Evolutionary conservation across 768 basidiomycete genomes (phyloP).

Genomic region (Naganishia friedmannii): DNA sequence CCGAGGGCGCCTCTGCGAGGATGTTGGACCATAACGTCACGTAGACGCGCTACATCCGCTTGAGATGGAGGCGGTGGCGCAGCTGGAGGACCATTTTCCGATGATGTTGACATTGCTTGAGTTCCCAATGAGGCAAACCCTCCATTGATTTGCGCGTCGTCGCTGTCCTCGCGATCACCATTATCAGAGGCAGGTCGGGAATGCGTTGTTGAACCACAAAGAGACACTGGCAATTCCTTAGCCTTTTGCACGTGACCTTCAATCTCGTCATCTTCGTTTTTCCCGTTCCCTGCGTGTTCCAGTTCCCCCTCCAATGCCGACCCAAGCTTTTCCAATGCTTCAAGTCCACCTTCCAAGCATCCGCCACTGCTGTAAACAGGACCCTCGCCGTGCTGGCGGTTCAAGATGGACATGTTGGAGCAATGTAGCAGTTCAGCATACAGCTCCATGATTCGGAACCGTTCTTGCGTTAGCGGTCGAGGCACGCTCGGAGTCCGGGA

Average conservation of each 20-base stretch:
- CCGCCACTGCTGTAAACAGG: constrained; percentile 78
- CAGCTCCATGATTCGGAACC: constrained; percentile 92
- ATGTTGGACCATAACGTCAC: constrained; percentile 42
- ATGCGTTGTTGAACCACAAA: constrained; percentile 7
- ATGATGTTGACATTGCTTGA: background rate
- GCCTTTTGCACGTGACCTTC: constrained; percentile 20
- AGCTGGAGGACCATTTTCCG: background rate
- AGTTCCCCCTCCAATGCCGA: constrained; percentile 66
- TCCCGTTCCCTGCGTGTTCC: constrained; percentile 58
- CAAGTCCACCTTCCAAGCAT: constrained; percentile 78
- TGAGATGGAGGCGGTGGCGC: constrained; percentile 43
- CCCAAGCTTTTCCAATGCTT: constrained; percentile 79
- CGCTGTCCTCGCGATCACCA: background rate
- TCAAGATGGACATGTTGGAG: constrained; percentile 95
- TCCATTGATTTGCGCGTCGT: background rate
- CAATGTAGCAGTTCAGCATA: constrained; percentile 96
- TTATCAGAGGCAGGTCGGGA: background rate
- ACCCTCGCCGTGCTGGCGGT: constrained; percentile 68
- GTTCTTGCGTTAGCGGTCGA: constrained; percentile 83
- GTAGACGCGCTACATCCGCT: constrained; percentile 38
- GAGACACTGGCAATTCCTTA: constrained; percentile 22
- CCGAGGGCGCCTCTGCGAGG: constrained; percentile 24
- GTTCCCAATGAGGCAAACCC: background rate
- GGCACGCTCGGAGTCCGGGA: constrained; percentile 57
- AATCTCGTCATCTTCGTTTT: constrained; percentile 72